Percentiles rank a stretch among this genome's conserved stretches.
These are phyloP conservation scores for Cucurbita ficifolia DNA, from an alignment of 306 rosid genomes.

Conservation along the genomic window DNA sequence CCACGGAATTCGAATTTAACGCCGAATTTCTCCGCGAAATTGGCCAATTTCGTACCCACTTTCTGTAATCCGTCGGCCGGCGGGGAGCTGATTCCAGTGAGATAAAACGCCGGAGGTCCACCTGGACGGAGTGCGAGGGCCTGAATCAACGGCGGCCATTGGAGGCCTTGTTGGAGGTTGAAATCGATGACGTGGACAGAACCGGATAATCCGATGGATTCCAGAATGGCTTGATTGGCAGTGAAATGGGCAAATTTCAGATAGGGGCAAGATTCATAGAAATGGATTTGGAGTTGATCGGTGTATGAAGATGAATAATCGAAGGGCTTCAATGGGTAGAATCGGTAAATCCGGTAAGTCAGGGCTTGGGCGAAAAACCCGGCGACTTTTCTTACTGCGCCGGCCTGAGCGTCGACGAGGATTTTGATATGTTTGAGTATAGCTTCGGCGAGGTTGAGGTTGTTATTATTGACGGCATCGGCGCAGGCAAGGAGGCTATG, in stretches of 20 bases:
- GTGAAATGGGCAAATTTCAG: conserved; percentile 91
- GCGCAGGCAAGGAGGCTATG: conserved; percentile 81
- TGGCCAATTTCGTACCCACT: conserved; percentile 59
- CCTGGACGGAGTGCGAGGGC: conserved; percentile 67
- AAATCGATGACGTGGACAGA: conserved; percentile 80
- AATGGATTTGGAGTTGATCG: conserved; percentile 63
- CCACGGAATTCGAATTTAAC: conserved; percentile 69
- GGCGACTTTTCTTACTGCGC: conserved; percentile 74
- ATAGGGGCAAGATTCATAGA: conserved; percentile 64
- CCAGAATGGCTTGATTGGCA: conserved; percentile 78
- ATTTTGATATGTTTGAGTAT: conserved; percentile 39
- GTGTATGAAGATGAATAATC: conserved; percentile 27
- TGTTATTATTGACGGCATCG: conserved; percentile 50
- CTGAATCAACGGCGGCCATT: conserved; percentile 86
- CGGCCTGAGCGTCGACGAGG: conserved; percentile 52
- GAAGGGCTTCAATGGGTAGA: conserved; percentile 26
- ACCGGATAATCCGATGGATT: conserved; percentile 37
- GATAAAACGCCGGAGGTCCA: conserved; percentile 60
- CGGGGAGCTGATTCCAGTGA: conserved; percentile 77
- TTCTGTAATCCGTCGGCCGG: conserved; percentile 55
- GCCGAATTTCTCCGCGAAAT: conserved; percentile 46
- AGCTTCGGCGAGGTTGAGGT: conserved; percentile 45
- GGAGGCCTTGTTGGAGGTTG: conserved; percentile 72
- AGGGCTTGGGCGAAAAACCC: conserved; percentile 56
- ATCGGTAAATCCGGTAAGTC: conserved; percentile 37